phyloP scores from a whole-genome alignment of 2,329 filamentous ascomycete species.

The Didymosphaeria variabile region DNA sequence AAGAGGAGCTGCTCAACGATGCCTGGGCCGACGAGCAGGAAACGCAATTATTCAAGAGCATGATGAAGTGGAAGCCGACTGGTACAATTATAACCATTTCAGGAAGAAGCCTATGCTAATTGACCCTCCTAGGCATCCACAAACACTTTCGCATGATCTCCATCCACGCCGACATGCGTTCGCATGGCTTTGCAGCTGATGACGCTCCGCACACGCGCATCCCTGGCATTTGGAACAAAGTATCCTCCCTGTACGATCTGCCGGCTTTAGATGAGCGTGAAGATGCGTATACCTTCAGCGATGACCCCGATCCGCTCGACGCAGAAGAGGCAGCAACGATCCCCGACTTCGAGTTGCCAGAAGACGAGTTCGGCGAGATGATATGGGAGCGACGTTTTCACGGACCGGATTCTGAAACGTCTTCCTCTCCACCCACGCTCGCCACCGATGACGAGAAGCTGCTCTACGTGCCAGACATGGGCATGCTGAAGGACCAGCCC shows the following conservation, averaged over 20 bases:
- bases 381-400: conserved; percentile 55
- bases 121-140: conserved; percentile 60
- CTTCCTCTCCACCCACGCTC: conserved; percentile 44
- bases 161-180: conserved; percentile 48
- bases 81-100: conserved; percentile 54
- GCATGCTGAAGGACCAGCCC: conserved; percentile 44
- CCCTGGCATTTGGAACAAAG: conserved; percentile 89
- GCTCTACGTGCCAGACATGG: conserved; percentile 42
- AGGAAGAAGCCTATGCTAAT: background rate
- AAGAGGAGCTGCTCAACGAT: conserved; percentile 68
- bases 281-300: conserved; percentile 64
- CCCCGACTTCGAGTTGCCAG: conserved; percentile 55
- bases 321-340: conserved; percentile 43
- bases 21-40: conserved; percentile 97
- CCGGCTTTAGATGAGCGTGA: conserved; percentile 86
- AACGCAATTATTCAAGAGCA: conserved; percentile 88
- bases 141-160: conserved; percentile 63
- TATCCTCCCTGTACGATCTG: conserved; percentile 84
- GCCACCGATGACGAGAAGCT: conserved; percentile 43
- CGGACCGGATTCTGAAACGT: conserved; percentile 32
- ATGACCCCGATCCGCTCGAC: conserved; percentile 62
- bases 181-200: conserved; percentile 73
- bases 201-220: conserved; percentile 82
- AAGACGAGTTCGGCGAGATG: conserved; percentile 54
- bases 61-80: conserved; percentile 96